Evolutionary conservation across 2,329 filamentous ascomycete species (phyloP).

Genomic region (Colletotrichum falcatum): DNA sequence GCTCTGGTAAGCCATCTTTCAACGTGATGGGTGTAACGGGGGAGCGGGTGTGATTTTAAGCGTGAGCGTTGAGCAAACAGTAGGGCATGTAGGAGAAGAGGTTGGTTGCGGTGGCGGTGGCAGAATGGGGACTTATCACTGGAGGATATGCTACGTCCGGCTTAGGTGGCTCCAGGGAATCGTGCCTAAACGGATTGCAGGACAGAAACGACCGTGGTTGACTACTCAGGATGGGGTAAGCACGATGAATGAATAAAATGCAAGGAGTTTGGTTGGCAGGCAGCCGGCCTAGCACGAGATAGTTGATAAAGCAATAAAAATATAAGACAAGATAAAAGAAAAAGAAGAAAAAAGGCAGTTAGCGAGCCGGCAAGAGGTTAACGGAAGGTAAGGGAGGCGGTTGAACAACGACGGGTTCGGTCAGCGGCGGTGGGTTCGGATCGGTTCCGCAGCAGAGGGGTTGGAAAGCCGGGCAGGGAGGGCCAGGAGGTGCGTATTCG

Average conservation of each 20-base stretch:
- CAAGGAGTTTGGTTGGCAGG: not conserved
- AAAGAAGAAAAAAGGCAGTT: not conserved
- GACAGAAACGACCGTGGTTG: slow-evolving; percentile 26
- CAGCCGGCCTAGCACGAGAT: not conserved
- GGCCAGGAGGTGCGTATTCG: not conserved
- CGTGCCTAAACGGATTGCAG: not conserved
- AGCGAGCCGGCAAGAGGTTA: not conserved
- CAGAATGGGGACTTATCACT: slow-evolving; percentile 7
- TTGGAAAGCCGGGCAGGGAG: not conserved
- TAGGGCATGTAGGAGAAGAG: slow-evolving; percentile 1
- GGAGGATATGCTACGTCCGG: slow-evolving; percentile 8
- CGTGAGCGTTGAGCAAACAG: not conserved
- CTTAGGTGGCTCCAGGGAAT: not conserved
- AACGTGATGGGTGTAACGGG: not conserved
- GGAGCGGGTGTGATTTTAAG: not conserved
- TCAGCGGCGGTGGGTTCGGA: slow-evolving; percentile 36
- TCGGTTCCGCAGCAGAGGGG: slow-evolving; percentile 19
- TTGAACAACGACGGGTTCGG: slow-evolving; percentile 19
- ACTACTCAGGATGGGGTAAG: slow-evolving; percentile 4
- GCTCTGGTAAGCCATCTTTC: slow-evolving; percentile 36
- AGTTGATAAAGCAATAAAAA: not conserved
- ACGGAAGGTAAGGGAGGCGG: not conserved
- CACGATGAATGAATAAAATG: slow-evolving; percentile 7
- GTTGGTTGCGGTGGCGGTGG: slow-evolving; percentile 7
- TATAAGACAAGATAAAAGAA: too few species aligned